Evolutionary conservation across 129 eudicot genomes (phyloP).

Genomic region (Helianthus annuus): DNA sequence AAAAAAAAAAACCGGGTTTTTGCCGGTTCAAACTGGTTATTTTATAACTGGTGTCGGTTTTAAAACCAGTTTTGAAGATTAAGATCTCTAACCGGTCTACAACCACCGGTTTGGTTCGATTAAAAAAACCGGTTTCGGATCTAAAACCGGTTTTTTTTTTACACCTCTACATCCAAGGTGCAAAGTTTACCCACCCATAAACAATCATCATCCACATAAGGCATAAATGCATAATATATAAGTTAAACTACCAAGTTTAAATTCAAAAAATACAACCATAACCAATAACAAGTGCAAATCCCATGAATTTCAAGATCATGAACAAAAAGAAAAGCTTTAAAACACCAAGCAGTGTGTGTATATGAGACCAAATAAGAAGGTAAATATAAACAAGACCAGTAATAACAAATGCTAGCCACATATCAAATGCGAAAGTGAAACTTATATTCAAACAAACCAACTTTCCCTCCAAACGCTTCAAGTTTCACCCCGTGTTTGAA

Average conservation of each 20-base stretch:
- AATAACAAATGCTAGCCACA: neutral
- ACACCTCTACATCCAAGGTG: too few relatives aligned
- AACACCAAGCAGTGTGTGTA: slow-evolving; percentile 8
- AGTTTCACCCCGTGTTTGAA: neutral
- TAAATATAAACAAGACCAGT: neutral
- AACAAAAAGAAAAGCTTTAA: neutral
- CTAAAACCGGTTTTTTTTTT: too few relatives aligned
- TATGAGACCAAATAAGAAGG: neutral
- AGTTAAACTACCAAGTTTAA: neutral
- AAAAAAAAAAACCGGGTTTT: too few relatives aligned
- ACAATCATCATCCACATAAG: neutral
- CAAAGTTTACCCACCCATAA: neutral
- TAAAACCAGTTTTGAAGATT: too few relatives aligned
- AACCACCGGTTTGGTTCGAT: too few relatives aligned
- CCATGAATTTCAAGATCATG: neutral
- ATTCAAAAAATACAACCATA: neutral
- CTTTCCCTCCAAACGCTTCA: neutral
- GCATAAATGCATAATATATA: neutral
- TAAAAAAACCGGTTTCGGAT: too few relatives aligned
- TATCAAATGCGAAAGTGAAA: neutral
- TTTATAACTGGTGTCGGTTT: too few relatives aligned
- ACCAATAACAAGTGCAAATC: neutral
- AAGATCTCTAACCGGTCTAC: too few relatives aligned
- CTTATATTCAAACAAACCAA: neutral
- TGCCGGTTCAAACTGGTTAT: too few relatives aligned